These are phyloP conservation scores for Mucuna pruriens DNA, from an alignment of 306 rosid species.

Conservation along the genomic window DNA sequence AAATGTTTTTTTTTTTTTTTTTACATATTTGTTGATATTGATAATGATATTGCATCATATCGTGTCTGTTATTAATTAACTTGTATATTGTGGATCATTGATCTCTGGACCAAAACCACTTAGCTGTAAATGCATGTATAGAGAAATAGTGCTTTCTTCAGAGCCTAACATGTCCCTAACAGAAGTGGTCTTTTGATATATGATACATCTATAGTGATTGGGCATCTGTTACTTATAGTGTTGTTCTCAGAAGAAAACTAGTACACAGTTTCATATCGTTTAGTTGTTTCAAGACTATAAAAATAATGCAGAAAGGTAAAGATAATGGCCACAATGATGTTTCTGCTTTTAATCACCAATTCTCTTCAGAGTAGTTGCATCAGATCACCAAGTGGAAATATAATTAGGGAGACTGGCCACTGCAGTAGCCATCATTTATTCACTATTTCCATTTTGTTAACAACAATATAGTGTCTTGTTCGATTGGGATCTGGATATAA, in stretches of 20 bases:
- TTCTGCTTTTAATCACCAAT: constrained; percentile 11
- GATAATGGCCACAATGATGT: constrained; percentile 1
- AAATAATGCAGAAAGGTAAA: not conserved
- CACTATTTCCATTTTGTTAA: not conserved
- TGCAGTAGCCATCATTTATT: not conserved
- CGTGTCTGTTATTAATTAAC: not conserved
- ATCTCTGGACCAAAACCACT: not conserved
- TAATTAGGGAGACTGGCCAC: not conserved
- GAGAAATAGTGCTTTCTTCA: not conserved
- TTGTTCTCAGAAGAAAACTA: constrained; percentile 14
- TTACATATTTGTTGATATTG: not conserved
- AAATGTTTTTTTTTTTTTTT: not conserved
- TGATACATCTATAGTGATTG: not conserved
- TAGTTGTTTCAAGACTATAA: not conserved
- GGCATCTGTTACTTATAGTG: not conserved
- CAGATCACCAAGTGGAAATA: constrained; percentile 10
- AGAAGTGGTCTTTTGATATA: not conserved
- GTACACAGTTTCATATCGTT: not conserved
- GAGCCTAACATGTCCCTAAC: not conserved
- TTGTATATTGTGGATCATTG: not conserved
- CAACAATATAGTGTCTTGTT: constrained; percentile 20
- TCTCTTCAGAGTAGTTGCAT: constrained; percentile 4
- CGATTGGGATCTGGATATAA: constrained; percentile 27
- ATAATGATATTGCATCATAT: not conserved
- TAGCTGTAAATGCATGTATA: not conserved